phyloP scores from a whole-genome alignment of 306 rosid species.

The Albizia julibrissin region DNA sequence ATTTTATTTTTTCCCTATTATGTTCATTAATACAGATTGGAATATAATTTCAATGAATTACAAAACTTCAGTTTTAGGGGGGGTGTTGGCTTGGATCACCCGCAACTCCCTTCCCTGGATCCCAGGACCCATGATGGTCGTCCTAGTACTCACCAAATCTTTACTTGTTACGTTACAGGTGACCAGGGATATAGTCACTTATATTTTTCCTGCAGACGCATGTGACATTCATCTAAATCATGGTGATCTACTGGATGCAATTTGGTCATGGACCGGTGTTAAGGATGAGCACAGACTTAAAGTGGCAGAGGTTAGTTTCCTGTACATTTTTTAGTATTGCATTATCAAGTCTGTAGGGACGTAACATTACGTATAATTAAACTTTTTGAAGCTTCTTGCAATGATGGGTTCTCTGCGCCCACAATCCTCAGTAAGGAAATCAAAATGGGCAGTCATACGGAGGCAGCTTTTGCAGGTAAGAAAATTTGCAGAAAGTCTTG shows the following conservation, averaged over 20 bases:
- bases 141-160: background rate
- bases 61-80: background rate
- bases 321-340: conserved; percentile 25
- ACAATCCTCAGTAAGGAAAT: conserved; percentile 83
- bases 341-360: conserved; percentile 22
- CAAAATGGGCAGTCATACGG: conserved; percentile 88
- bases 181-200: conserved; percentile 73
- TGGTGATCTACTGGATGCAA: conserved; percentile 77
- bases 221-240: conserved; percentile 95
- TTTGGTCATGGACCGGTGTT: conserved; percentile 97
- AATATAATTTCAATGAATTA: background rate
- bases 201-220: conserved; percentile 58
- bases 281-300: conserved; percentile 76
- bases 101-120: background rate
- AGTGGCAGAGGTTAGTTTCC: conserved; percentile 88
- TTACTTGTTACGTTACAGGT: conserved; percentile 54
- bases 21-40: background rate
- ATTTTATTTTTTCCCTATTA: background rate
- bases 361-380: conserved; percentile 34
- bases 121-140: background rate
- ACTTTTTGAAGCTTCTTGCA: conserved; percentile 75
- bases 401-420: conserved; percentile 96
- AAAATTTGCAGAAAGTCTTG: conserved; percentile 18
- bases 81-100: background rate
- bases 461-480: conserved; percentile 94